Base-by-base conservation (phyloP, 2,329 filamentous ascomycete genomes). In the Apiospora kogelbergensis region DNA sequence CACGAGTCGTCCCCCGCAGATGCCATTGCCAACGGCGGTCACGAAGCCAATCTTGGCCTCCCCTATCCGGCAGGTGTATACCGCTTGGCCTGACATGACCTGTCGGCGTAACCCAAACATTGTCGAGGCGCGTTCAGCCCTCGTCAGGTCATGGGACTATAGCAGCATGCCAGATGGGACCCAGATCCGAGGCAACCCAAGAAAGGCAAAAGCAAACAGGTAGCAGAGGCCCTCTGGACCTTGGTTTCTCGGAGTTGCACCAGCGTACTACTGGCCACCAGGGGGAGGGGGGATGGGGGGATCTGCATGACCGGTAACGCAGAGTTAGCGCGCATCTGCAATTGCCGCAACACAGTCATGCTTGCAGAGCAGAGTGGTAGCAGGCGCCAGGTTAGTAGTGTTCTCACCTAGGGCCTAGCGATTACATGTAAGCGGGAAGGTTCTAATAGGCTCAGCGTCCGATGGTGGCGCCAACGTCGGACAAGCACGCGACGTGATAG, bases 261-360 rank as follows among this genome's bases (percentile, higher is more conserved):
- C n/a, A 60, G 53, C 53, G 53, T 37, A 22, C 26, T 37, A 37
- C 53, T 60, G 30, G 30, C 53, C 53, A 60, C 40, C 40, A 42
- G 40, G 40, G 40, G 37, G 37, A 11, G 37, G 37, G 37, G 37
- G 37, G 37, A 7, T 24, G 48, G 48, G 13, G 26, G 6, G 15
- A 37, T 60, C 30, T 60, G 53, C 53, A 60, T 60, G 53, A 60
- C 53, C 53, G 53, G 53, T 60, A 60, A 60, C 53, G 53, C 53
- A 60, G 53, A 60, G 53, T 60, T 60, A 60, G 53, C 30, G 53
- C 48, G 24, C 30, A 60, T 60, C 53, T 60, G 53, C 53, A 60
- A 60, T 60, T 60, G 53, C 53, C 53, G 53, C 53, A 60, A 37
- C 53, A 60, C 53, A 37, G 30, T 60, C 53, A 37, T 60, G 53